phyloP scores from a whole-genome alignment of 169 alveolate species.

The Plasmodium relictum region DNA sequence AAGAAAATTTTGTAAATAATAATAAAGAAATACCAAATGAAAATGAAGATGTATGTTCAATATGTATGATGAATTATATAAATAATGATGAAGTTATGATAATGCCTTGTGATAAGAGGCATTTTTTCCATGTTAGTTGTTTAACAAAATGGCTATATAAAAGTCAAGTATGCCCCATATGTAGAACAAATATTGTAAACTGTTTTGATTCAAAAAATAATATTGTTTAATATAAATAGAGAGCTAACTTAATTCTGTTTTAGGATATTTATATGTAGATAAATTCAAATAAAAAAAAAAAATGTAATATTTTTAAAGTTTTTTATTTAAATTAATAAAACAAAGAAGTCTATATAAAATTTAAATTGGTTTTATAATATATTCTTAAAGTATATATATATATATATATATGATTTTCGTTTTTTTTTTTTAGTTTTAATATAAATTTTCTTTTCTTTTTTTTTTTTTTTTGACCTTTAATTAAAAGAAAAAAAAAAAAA shows the following conservation, averaged over 20 bases:
- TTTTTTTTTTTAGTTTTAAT: no score
- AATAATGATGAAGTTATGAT: slow-evolving; percentile 79
- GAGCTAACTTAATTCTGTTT: not conserved
- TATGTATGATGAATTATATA: slow-evolving; percentile 75
- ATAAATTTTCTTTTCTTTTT: no score
- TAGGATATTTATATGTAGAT: no score
- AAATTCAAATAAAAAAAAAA: no score
- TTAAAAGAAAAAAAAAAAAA: no score
- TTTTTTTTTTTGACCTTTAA: no score
- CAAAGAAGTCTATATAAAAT: no score
- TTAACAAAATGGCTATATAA: slow-evolving; percentile 82
- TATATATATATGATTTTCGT: no score
- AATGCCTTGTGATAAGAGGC: slow-evolving; percentile 87
- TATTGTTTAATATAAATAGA: slow-evolving; percentile 7
- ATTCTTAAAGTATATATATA: no score
- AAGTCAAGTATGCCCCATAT: slow-evolving; percentile 85
- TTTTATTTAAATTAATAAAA: no score
- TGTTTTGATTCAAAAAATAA: slow-evolving; percentile 41
- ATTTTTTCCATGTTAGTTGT: slow-evolving; percentile 84
- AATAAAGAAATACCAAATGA: slow-evolving; percentile 12
- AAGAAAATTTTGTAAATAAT: not conserved
- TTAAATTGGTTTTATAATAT: no score
- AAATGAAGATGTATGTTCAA: slow-evolving; percentile 53
- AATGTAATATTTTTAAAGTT: no score
- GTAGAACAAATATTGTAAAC: slow-evolving; percentile 82